A percentile compares a stretch with the other conserved stretches of the same genome.
Conservation (phyloP, 2,329 filamentous ascomycete genomes). For the Cladophialophora yegresii region DNA sequence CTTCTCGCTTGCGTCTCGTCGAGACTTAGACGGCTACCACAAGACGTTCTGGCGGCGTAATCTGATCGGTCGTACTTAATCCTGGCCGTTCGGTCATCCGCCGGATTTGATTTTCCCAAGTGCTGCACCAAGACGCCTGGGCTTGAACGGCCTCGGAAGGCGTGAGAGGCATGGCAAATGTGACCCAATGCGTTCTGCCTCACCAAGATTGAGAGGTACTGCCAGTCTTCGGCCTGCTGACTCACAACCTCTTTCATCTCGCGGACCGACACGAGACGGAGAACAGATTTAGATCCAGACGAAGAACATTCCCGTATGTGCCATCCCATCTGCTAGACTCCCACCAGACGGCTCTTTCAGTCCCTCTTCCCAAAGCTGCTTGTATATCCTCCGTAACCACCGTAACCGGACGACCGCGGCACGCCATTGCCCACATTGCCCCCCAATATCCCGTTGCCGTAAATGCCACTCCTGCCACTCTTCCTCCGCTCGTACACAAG, state of each 20-base stretch:
- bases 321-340: background rate
- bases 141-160: background rate
- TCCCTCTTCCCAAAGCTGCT: constrained; percentile 35
- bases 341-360: constrained; percentile 23
- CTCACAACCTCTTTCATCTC: background rate
- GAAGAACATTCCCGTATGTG: background rate
- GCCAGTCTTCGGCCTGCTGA: background rate
- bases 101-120: background rate
- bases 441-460: constrained; percentile 33
- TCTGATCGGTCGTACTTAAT: background rate
- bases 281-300: background rate
- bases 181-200: background rate
- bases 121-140: background rate
- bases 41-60: background rate
- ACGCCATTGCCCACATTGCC: constrained; percentile 31
- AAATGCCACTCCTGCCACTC: constrained; percentile 33
- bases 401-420: constrained; percentile 34
- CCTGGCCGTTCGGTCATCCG: background rate
- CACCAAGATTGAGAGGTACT: background rate
- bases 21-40: background rate
- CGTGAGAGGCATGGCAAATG: background rate
- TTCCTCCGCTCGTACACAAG: constrained; percentile 36
- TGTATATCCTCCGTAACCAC: constrained; percentile 37
- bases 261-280: background rate
- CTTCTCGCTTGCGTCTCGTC: background rate